Percentiles rank a stretch among this genome's conserved stretches.
These are phyloP conservation scores for Larix sibirica DNA, from an alignment of 83 land plant species.

Conservation along the genomic window DNA sequence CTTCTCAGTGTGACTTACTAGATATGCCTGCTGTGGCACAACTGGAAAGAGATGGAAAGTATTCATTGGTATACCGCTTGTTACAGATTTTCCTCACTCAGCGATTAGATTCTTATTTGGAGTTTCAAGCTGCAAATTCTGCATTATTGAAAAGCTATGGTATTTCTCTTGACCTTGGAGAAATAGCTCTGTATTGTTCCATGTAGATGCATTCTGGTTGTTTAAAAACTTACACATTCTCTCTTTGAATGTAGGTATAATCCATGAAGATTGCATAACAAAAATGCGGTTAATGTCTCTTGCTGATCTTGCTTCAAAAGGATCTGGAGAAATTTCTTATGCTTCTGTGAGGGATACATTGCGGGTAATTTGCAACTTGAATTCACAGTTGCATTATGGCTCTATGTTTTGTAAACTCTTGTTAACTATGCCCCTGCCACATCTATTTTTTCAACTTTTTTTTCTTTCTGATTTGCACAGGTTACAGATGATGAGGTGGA, in stretches of 20 bases:
- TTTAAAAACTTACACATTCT: not conserved
- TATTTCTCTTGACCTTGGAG: slow-evolving; percentile 19
- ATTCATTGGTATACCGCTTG: slow-evolving; percentile 71
- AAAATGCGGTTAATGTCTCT: slow-evolving; percentile 96
- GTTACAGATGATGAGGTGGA: slow-evolving; percentile 92
- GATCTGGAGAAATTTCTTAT: slow-evolving; percentile 80
- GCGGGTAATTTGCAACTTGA: slow-evolving; percentile 37
- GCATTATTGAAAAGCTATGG: slow-evolving; percentile 79
- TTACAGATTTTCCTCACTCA: slow-evolving; percentile 83
- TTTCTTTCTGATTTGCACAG: slow-evolving; percentile 28
- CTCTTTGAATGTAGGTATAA: slow-evolving; percentile 53
- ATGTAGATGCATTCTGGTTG: not conserved
- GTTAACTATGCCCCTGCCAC: not conserved
- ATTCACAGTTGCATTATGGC: not conserved
- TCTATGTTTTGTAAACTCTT: not conserved
- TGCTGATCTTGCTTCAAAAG: slow-evolving; percentile 76
- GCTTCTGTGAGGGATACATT: slow-evolving; percentile 78
- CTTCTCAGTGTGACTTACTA: slow-evolving; percentile 87
- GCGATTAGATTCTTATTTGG: slow-evolving; percentile 83
- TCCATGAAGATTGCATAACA: slow-evolving; percentile 94
- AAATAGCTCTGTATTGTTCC: not conserved
- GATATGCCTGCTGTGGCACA: slow-evolving; percentile 91
- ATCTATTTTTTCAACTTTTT: not conserved
- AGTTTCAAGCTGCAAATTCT: slow-evolving; percentile 78
- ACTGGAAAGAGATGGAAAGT: slow-evolving; percentile 81